Evolutionary conservation across 495 filamentous ascomycete genomes (phyloP).

Genomic region (Hypoxylon perforatum): DNA sequence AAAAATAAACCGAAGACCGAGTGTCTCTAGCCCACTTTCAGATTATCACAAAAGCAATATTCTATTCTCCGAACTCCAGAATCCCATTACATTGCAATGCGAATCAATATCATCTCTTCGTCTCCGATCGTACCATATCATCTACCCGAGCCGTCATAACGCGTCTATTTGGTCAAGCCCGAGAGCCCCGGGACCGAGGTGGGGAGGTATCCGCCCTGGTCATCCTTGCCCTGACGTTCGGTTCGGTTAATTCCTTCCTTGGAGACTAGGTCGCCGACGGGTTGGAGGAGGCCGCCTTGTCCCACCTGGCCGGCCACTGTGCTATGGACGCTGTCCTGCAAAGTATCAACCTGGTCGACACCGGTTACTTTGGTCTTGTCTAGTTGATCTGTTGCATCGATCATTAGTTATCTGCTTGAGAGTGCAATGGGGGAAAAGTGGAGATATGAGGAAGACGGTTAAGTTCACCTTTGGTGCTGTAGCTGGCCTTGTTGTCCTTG

Average conservation of each 20-base stretch:
- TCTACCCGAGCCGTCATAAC: neutral
- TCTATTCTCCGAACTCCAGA: neutral
- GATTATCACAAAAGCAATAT: neutral
- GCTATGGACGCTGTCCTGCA: constrained; percentile 71
- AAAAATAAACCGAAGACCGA: neutral
- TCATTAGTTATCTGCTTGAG: neutral
- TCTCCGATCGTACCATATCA: neutral
- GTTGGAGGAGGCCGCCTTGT: constrained; percentile 69
- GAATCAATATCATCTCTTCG: neutral
- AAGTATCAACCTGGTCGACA: constrained; percentile 67
- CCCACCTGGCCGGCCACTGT: constrained; percentile 69
- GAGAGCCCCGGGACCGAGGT: constrained; percentile 13
- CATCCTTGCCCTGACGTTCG: constrained; percentile 71
- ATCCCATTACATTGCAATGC: neutral
- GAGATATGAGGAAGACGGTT: neutral
- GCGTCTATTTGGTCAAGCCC: constrained; percentile 19
- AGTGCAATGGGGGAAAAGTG: neutral
- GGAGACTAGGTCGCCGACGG: constrained; percentile 67
- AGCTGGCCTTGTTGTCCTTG: constrained; percentile 77
- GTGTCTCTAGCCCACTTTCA: neutral
- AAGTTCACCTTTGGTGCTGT: constrained; percentile 67
- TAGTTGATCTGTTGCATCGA: constrained; percentile 63
- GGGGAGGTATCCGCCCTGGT: constrained; percentile 61
- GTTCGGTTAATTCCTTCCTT: constrained; percentile 73
- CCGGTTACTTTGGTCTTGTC: constrained; percentile 73